Conservation (phyloP, 1,284 basidiomycete species). For the Vanrija pseudolonga region DNA sequence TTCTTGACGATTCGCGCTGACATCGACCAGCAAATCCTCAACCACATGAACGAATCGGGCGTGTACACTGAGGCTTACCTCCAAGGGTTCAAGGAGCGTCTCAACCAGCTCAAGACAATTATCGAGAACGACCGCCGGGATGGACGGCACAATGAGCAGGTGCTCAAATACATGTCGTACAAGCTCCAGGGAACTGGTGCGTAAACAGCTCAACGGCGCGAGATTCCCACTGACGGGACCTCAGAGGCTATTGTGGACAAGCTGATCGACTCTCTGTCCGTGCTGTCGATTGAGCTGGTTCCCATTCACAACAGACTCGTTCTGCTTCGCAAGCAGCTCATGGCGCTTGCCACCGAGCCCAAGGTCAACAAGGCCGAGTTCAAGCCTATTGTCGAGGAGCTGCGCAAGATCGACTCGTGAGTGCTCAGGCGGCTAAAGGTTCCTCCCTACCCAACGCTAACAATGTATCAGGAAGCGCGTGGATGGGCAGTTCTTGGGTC, state of each 20-base stretch:
- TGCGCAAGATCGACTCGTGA: slow-evolving; percentile 91
- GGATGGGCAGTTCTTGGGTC: slow-evolving; percentile 92
- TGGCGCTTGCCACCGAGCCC: slow-evolving; percentile 79
- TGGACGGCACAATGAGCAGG: slow-evolving; percentile 76
- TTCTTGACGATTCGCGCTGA: slow-evolving; percentile 5
- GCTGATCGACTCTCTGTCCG: slow-evolving; percentile 75
- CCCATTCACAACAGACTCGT: slow-evolving; percentile 88
- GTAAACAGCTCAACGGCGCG: slow-evolving; percentile 39
- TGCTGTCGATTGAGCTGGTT: slow-evolving; percentile 79
- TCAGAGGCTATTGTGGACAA: slow-evolving; percentile 71
- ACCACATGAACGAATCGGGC: slow-evolving; percentile 88
- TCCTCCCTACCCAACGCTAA: background rate
- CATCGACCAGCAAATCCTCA: slow-evolving; percentile 73
- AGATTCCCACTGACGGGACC: background rate
- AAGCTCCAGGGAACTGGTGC: slow-evolving; percentile 88
- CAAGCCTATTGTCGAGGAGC: slow-evolving; percentile 84
- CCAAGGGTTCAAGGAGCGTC: slow-evolving; percentile 72
- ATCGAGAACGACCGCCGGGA: slow-evolving; percentile 75
- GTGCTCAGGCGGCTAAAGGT: slow-evolving; percentile 46
- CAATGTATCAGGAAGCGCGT: slow-evolving; percentile 65
- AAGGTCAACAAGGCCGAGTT: slow-evolving; percentile 80
- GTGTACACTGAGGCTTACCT: slow-evolving; percentile 88
- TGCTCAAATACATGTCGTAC: slow-evolving; percentile 84
- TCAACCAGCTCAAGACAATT: slow-evolving; percentile 74
- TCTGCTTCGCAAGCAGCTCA: slow-evolving; percentile 80